phyloP scores from a whole-genome alignment of 192 early-diverging fungal species.

The Linnemannia zychae region DNA sequence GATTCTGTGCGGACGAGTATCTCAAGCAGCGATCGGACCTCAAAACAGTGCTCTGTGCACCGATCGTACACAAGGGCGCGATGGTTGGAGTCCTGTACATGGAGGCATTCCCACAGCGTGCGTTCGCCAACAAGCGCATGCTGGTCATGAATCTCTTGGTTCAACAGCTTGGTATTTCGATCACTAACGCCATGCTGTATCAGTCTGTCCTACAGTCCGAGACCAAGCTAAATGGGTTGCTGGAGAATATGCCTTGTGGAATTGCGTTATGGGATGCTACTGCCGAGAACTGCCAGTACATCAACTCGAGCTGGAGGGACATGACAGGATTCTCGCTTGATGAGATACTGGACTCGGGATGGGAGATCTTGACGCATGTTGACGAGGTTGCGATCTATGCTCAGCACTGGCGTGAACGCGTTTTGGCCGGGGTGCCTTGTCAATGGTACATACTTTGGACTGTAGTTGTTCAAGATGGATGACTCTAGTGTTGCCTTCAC shows the following conservation, averaged over 20 bases:
- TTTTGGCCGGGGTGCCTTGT: slow-evolving; percentile 38
- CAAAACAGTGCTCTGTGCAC: slow-evolving; percentile 62
- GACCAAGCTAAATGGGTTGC: slow-evolving; percentile 44
- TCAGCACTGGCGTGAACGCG: slow-evolving; percentile 45
- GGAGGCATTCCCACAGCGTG: slow-evolving; percentile 64
- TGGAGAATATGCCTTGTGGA: slow-evolving; percentile 56
- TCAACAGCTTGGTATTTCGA: slow-evolving; percentile 66
- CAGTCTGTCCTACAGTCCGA: slow-evolving; percentile 58
- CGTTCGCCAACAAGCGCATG: slow-evolving; percentile 56
- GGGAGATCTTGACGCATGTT: slow-evolving; percentile 31
- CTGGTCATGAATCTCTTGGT: slow-evolving; percentile 62
- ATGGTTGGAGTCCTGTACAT: slow-evolving; percentile 62
- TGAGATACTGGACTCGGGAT: slow-evolving; percentile 43
- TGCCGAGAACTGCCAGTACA: slow-evolving; percentile 41
- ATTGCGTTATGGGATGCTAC: slow-evolving; percentile 55
- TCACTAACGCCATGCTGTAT: slow-evolving; percentile 64
- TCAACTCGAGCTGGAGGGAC: slow-evolving; percentile 53
- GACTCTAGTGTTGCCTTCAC: no score
- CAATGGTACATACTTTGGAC: slow-evolving; percentile 29
- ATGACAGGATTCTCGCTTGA: slow-evolving; percentile 49
- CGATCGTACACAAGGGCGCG: slow-evolving; percentile 60
- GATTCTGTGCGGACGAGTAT: slow-evolving; percentile 51
- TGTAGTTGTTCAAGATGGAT: not conserved
- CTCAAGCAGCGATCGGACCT: slow-evolving; percentile 50
- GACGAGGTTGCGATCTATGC: slow-evolving; percentile 40